Base-by-base conservation (phyloP, 2,329 filamentous ascomycete genomes). In the Lachnellula subtilissima region DNA sequence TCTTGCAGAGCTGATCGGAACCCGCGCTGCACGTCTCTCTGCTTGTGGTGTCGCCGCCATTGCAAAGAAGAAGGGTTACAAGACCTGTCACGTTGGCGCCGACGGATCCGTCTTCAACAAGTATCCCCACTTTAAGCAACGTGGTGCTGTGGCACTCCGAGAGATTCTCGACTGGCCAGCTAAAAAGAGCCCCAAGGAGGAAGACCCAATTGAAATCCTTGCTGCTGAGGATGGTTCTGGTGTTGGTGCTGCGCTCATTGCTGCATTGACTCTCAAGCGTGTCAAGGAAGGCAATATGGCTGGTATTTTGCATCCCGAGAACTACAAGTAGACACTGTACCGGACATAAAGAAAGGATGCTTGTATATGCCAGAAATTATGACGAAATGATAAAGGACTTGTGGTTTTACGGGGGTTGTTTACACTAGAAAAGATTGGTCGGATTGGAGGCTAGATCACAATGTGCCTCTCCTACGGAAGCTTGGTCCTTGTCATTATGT, bases 71-170 rank as follows among this genome's bases (percentile, higher is more conserved):
- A 97, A 97, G 83, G 82, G 84, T 64, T 93, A 92, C 74, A 76
- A 88, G 69, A 81, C 83, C 39, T 96, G 90, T 77, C 94, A 97
- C 73, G 94, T 99, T 43, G 94, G 94, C 67, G 94, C 94, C 51
- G 94, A 99, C 70, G 94, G 94, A 39, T 96, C 90, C 17, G 93
- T 99, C 53, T 99, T 99, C 79, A 97, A 96, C 81, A 97, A 97
- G 74, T 99, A 99, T 76, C 94, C 94, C 12, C 89, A 96, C 76
- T 99, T 99, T 83, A 97, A 97, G 80, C 84, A 86, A 56, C 88
- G 94, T 53, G 92, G 93, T 54, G 93, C 94, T 14, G 81, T 87
- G 72, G 94, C 94, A 28, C 82, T 99, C 52, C 86, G 90, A 54
- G 94, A 99, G 78, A 97, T 99, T 63, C 84, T 99, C 39, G 93